Percentiles rank a stretch among this genome's conserved stretches.
Conservation (phyloP, 768 basidiomycete genomes). For the Leccinellum rugosiceps region DNA sequence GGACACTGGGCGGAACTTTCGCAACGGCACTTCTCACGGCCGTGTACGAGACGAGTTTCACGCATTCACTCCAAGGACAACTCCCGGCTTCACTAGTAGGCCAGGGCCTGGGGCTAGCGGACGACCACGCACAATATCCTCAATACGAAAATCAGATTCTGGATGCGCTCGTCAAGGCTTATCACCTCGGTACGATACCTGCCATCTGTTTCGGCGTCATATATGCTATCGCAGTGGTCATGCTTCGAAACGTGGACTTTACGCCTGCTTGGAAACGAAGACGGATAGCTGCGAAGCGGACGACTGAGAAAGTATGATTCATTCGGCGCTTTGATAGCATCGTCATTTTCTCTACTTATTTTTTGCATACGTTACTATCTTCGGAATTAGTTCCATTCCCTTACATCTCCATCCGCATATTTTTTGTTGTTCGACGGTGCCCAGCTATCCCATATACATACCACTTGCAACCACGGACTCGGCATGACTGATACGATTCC, state of each 20-base stretch:
- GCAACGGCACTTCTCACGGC: constrained; percentile 36
- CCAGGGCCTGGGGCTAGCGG: constrained; percentile 32
- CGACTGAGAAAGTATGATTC: constrained; percentile 20
- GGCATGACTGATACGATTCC: background rate
- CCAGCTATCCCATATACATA: background rate
- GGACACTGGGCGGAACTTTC: constrained; percentile 33
- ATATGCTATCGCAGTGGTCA: constrained; percentile 30
- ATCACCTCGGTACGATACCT: constrained; percentile 34
- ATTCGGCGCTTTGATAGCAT: constrained; percentile 14
- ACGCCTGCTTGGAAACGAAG: constrained; percentile 31
- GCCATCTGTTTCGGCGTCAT: constrained; percentile 33
- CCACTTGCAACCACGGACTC: constrained; percentile 12
- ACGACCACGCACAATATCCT: constrained; percentile 29
- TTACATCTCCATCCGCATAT: background rate
- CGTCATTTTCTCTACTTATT: constrained; percentile 8
- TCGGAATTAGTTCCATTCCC: constrained; percentile 5
- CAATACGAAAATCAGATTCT: constrained; percentile 33
- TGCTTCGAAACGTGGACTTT: constrained; percentile 33
- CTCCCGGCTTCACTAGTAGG: constrained; percentile 28
- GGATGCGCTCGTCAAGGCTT: constrained; percentile 31
- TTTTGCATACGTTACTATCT: constrained; percentile 22
- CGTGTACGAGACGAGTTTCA: constrained; percentile 32
- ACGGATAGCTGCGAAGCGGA: constrained; percentile 26
- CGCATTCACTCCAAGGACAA: constrained; percentile 25
- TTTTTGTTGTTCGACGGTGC: background rate